Evolutionary conservation across 176 grass and related monocot species (phyloP).

Genomic region (Rhynchospora breviuscula): DNA sequence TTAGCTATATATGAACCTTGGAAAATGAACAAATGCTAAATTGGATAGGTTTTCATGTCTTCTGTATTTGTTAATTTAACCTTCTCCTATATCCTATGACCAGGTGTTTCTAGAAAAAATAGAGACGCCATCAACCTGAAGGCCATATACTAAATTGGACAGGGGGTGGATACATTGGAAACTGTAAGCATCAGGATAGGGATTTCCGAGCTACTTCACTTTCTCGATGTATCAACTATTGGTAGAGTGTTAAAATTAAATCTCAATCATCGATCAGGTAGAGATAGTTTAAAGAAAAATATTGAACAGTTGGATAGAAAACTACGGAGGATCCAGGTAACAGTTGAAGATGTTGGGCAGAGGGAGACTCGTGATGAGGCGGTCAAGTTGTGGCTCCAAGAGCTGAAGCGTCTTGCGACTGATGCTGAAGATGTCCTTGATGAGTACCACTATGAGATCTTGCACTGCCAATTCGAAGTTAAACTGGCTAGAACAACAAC

Average conservation of each 20-base stretch:
- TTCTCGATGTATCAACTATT: background rate
- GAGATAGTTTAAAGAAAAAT: background rate
- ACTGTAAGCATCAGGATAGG: background rate
- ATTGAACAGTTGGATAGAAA: constrained; percentile 20
- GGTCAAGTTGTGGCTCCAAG: constrained; percentile 28
- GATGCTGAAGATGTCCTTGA: constrained; percentile 40
- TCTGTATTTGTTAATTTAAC: background rate
- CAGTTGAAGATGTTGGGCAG: constrained; percentile 12
- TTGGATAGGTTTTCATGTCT: background rate
- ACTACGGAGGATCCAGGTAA: constrained; percentile 19
- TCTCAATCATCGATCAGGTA: background rate
- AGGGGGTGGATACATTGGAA: background rate
- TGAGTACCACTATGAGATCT: constrained; percentile 33
- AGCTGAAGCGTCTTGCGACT: constrained; percentile 33
- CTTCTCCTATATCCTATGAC: background rate
- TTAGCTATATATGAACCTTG: background rate
- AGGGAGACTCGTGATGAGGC: constrained; percentile 11
- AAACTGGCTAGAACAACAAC: background rate
- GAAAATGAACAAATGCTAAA: background rate
- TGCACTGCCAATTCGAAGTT: constrained; percentile 10
- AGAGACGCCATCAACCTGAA: background rate
- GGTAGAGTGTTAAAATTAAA: background rate
- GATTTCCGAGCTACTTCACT: background rate
- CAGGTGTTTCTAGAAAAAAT: background rate
- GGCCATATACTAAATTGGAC: background rate